A percentile compares a stretch with the other conserved stretches of the same genome.
Evolutionary conservation across 371 early-diverging fungal species (phyloP).

Genomic region (Circinella minor): DNA sequence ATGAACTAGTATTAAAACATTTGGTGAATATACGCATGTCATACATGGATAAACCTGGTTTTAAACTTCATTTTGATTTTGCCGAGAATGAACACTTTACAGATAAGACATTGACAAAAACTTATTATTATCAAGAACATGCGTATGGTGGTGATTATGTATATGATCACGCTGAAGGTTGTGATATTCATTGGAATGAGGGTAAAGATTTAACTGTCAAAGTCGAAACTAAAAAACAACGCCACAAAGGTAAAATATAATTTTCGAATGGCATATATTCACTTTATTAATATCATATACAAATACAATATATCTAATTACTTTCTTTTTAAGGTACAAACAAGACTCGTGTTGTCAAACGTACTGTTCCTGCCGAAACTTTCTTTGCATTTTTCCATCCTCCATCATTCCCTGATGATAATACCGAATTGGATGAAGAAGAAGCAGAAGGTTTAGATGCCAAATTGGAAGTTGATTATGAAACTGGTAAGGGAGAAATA

Average conservation of each 20-base stretch:
- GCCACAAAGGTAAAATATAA: conserved; percentile 78
- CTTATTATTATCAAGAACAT: conserved; percentile 84
- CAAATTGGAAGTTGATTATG: conserved; percentile 90
- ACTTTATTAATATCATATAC: background rate
- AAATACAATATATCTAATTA: background rate
- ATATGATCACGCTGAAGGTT: conserved; percentile 91
- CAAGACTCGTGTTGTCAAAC: conserved; percentile 97
- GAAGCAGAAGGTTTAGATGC: conserved; percentile 80
- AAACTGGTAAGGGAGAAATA: conserved; percentile 34
- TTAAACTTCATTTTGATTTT: conserved; percentile 92
- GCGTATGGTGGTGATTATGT: conserved; percentile 78
- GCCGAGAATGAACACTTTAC: conserved; percentile 87
- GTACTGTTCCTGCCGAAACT: conserved; percentile 89
- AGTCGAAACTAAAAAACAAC: conserved; percentile 96
- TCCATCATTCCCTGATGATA: conserved; percentile 74
- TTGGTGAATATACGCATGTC: conserved; percentile 84
- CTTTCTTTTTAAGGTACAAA: conserved; percentile 70
- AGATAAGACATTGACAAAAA: conserved; percentile 87
- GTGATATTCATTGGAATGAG: conserved; percentile 93
- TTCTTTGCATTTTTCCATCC: conserved; percentile 97
- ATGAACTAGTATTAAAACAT: conserved; percentile 83
- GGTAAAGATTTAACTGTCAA: conserved; percentile 92
- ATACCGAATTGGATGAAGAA: conserved; percentile 75
- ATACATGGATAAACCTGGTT: conserved; percentile 90
- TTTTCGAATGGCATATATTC: background rate